Conservation (phyloP, 2,329 filamentous ascomycete species). For the Ophiosphaerella narmari region DNA sequence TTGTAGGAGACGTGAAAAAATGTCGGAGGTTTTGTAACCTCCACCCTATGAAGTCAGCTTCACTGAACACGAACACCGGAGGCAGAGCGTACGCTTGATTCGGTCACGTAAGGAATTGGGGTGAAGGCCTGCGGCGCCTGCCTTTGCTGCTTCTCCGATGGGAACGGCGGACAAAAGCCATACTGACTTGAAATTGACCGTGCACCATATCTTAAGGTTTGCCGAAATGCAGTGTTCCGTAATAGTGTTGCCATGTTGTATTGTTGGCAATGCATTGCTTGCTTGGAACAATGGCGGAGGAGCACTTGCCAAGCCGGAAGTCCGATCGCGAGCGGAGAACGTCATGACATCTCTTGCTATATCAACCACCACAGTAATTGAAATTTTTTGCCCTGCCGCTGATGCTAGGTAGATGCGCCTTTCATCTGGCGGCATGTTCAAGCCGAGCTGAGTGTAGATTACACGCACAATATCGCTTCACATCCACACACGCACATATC, state of each 20-base stretch:
- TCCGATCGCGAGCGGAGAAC: slow-evolving; percentile 14
- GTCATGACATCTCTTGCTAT: neutral
- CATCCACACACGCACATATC: slow-evolving; percentile 14
- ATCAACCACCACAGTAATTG: neutral
- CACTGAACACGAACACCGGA: neutral
- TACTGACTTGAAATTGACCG: slow-evolving; percentile 32
- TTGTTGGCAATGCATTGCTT: slow-evolving; percentile 1
- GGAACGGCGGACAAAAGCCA: slow-evolving; percentile 28
- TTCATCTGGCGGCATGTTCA: slow-evolving; percentile 22
- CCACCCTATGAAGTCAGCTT: slow-evolving; percentile 51
- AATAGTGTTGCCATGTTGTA: slow-evolving; percentile 41
- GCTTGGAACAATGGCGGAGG: too few species aligned
- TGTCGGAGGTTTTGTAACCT: slow-evolving; percentile 57
- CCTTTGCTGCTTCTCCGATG: slow-evolving; percentile 21
- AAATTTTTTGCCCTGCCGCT: slow-evolving; percentile 8
- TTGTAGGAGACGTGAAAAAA: slow-evolving; percentile 54
- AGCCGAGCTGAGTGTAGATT: slow-evolving; percentile 13
- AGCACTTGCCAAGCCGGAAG: slow-evolving; percentile 25
- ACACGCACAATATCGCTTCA: slow-evolving; percentile 13
- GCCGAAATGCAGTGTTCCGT: slow-evolving; percentile 21
- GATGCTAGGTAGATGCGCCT: slow-evolving; percentile 34
- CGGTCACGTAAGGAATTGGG: slow-evolving; percentile 57
- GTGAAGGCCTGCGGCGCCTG: slow-evolving; percentile 42
- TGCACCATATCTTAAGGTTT: slow-evolving; percentile 13
- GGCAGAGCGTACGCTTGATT: slow-evolving; percentile 49